Evolutionary conservation across 345 rosid species (phyloP), one percentile per base, ranked within the genome.

Genomic region (Sisymbrium irio): DNA sequence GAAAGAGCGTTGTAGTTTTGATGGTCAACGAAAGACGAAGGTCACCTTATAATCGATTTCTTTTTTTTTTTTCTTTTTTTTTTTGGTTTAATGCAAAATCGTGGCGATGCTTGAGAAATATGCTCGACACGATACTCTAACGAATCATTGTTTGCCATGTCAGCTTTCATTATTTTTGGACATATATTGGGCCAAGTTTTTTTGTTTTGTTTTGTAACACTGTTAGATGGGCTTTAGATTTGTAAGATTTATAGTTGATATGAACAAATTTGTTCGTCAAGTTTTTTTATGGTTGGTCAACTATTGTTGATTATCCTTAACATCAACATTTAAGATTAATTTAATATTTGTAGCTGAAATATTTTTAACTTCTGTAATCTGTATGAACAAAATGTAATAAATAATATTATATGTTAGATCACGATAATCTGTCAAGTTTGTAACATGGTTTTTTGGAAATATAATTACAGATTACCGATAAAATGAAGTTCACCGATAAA

Each of bases 1-100:
- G 75, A 55, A 69, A 71, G 76, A 77, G 76, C 76, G 65, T 54
- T 62, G 15, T 62, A 69, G 66, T 50, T 77, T 71, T 13, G 72
- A 57, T 77, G 76, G 76, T 77, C 80, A 77, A 77, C 62, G 40
- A 69, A 63, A 56, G 62, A 76, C 71, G 65, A 63, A 63, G 71
- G 70, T 63, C 80, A 45, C 32, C 65, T 70, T 76, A 51, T 76
- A 63, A 37, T 55, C 28, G 5, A 42, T 55, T 44, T 73, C 15
- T 57, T 49, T 7, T 47, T 9, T 2, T 8, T 22, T 50, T 61
- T 41, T 35, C 0, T 0, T 65, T 56, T 66, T 47, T 13, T 0
- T 20, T 25, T 7, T 36, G 11, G 22, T 14, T 63, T 44, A 46
- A 63, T 70, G 80, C 59, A 14, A 28, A 44, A 63, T 70, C 76